Evolutionary conservation across 2,329 filamentous ascomycete species (phyloP).

Genomic region (Sordariomycetes sp.): DNA sequence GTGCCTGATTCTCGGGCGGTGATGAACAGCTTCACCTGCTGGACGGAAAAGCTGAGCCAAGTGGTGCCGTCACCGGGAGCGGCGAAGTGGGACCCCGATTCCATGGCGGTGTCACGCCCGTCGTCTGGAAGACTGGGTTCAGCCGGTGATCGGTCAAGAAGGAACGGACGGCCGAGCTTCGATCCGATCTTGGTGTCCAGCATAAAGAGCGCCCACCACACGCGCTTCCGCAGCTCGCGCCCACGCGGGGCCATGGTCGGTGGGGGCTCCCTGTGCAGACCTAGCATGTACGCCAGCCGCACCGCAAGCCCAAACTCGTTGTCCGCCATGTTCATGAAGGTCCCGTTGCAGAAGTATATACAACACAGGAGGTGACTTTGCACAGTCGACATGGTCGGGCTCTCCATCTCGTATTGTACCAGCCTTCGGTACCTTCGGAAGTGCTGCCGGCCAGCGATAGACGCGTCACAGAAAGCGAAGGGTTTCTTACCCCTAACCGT

Average conservation of each 20-base stretch:
- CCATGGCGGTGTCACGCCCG: background rate
- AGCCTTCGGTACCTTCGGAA: slow-evolving; percentile 34
- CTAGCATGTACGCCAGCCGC: slow-evolving; percentile 29
- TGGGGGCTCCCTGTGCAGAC: slow-evolving; percentile 31
- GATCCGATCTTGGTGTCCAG: slow-evolving; percentile 32
- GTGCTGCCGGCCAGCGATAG: slow-evolving; percentile 31
- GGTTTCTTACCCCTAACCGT: slow-evolving; percentile 7
- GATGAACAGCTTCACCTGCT: background rate
- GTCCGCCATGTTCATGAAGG: slow-evolving; percentile 35
- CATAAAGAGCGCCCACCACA: slow-evolving; percentile 39
- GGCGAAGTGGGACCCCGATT: background rate
- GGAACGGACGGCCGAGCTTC: slow-evolving; percentile 31
- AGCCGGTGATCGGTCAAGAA: background rate
- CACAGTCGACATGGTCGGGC: slow-evolving; percentile 32
- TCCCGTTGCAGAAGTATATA: slow-evolving; percentile 34
- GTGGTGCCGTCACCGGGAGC: background rate
- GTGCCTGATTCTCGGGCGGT: background rate
- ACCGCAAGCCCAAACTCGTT: slow-evolving; percentile 24
- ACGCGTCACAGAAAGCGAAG: slow-evolving; percentile 19
- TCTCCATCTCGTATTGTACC: slow-evolving; percentile 32
- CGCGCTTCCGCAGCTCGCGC: slow-evolving; percentile 29
- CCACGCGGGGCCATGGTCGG: slow-evolving; percentile 14
- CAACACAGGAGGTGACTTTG: slow-evolving; percentile 34
- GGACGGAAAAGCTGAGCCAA: slow-evolving; percentile 3
- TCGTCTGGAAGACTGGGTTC: background rate